These are phyloP conservation scores for Galeopsis tetrahit DNA, from an alignment of 257 asterid genomes.

Conservation along the genomic window DNA sequence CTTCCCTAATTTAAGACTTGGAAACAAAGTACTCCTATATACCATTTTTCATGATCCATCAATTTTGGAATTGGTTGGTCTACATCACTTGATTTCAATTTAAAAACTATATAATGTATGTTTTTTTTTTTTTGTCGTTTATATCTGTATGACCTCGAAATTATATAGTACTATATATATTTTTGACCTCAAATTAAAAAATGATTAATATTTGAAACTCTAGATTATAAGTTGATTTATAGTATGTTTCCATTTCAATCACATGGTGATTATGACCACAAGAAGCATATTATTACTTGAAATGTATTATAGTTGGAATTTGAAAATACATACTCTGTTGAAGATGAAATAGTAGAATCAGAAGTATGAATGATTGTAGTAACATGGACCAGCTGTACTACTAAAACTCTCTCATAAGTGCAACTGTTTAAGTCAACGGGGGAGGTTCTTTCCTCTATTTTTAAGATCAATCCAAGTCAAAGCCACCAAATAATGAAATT, in stretches of 20 bases:
- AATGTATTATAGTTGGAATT: neutral
- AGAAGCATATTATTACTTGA: neutral
- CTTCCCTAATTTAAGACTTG: slow-evolving; percentile 2
- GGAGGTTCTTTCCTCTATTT: neutral
- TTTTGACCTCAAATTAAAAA: neutral
- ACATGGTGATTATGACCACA: slow-evolving; percentile 1
- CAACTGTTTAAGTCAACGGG: neutral
- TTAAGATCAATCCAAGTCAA: neutral
- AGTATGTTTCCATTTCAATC: neutral
- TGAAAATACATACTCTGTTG: neutral
- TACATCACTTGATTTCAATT: neutral
- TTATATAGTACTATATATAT: neutral
- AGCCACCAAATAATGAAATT: neutral
- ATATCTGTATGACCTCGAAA: neutral
- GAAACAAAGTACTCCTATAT: neutral
- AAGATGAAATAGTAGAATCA: neutral
- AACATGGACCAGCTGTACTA: neutral
- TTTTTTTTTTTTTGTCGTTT: neutral
- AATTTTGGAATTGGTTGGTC: neutral
- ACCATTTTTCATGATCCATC: neutral
- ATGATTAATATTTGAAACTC: neutral
- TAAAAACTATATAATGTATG: neutral
- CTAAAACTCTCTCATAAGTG: neutral
- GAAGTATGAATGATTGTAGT: neutral
- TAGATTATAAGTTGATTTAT: neutral